Conservation (phyloP, 164 flowering plant species). For the Stephania cephalantha region DNA sequence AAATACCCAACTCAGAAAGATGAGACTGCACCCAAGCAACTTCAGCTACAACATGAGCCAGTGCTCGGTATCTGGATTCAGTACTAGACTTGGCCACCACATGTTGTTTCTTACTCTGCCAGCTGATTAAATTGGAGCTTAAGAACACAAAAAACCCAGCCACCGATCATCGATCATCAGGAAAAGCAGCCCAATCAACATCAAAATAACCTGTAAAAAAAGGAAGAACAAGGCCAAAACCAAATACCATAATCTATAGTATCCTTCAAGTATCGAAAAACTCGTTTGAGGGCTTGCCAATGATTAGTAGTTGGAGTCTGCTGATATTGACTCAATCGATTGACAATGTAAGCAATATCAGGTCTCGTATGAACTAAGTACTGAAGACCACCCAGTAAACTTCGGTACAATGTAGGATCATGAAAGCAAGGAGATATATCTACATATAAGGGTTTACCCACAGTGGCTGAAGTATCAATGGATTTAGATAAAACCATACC, state of each 20-base stretch:
- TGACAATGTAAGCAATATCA: neutral
- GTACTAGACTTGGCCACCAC: neutral
- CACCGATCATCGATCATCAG: neutral
- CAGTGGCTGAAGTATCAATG: neutral
- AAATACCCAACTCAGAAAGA: neutral
- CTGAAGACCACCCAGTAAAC: neutral
- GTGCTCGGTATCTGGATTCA: neutral
- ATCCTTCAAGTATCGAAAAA: neutral
- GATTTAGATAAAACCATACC: neutral
- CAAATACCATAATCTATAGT: neutral
- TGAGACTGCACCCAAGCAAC: neutral
- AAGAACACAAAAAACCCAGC: neutral
- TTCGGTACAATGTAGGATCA: neutral
- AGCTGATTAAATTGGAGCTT: neutral
- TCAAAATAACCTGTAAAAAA: neutral
- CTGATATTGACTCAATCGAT: neutral
- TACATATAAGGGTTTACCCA: neutral
- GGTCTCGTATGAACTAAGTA: neutral
- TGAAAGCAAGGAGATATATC: too few relatives aligned
- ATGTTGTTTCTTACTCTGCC: neutral
- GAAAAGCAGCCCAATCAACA: neutral
- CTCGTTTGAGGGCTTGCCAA: neutral
- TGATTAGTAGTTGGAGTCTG: neutral
- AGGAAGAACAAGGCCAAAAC: neutral
- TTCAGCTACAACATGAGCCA: neutral